Base-by-base conservation (phyloP, 495 filamentous ascomycete species). In the Penicillium dipodomyicola region DNA sequence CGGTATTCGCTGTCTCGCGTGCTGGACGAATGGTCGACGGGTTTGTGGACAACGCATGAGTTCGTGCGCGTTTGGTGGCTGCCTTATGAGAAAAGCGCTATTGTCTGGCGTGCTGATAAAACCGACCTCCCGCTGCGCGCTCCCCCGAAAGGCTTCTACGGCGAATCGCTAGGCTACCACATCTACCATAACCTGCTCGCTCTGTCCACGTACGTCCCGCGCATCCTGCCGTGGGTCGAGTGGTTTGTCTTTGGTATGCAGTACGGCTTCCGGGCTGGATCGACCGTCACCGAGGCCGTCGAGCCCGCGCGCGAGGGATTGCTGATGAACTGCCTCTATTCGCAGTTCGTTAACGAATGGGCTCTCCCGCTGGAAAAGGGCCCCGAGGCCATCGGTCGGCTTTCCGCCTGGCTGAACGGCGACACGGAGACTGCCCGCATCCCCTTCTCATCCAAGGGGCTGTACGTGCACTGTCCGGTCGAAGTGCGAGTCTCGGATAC, bases 271-370 rank as follows among this genome's bases (percentile, higher is more conserved):
- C 70, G 62, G 23, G 62, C 76, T 4, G 84, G 89, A 56, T 85
- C 87, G 25, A 75, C 72, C 3, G 77, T 79, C 42, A 89, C 82
- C 19, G 75, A 78, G 44, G 95, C 87, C 20, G 83, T 96, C n/a
- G 86, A 96, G 73, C 84, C 86, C 19, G 85, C 85, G 37, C 84
- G 89, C 20, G 69, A 85, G 49, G 95, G 91, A 9, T 79, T 98
- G 54, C 77, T 96, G 43, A 91, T 98, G 89, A 92, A 98, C 71
- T 98, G 94, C 69, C 82, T 97, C 17, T 98, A 95, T 73, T 91
- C 87, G 20, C 94, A 98, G 69, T 95, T 91, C 63, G 94, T 98
- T 44, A 96, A 98, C 68, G 94, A 98, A 68, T 98, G 94, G 94
- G 92, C 93, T 5, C 81, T 98, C 47, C 94, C 94, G 7, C 74